Percentiles rank a stretch among this genome's conserved stretches.
Conservation (phyloP, 768 basidiomycete genomes). For the Amanita molliuscula region DNA sequence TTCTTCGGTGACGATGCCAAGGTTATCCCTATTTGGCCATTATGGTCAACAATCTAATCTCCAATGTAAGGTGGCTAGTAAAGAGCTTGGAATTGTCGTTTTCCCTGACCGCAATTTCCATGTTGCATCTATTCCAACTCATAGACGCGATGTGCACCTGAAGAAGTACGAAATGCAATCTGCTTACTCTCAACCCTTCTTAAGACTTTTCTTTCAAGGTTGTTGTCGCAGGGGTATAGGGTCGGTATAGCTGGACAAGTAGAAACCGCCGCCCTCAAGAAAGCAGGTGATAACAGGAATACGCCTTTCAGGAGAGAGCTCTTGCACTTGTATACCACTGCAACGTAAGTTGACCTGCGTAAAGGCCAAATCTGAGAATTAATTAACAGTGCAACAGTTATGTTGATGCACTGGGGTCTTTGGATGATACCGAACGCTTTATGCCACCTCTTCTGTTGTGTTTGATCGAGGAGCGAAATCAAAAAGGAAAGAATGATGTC, state of each 20-base stretch:
- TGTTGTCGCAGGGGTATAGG: conserved; percentile 70
- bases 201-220: conserved; percentile 19
- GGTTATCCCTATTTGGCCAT: conserved; percentile 22
- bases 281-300: conserved; percentile 65
- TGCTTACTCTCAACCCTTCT: neutral
- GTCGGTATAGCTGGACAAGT: conserved; percentile 78
- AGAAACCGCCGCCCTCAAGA: conserved; percentile 87
- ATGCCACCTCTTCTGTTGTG: conserved; percentile 61
- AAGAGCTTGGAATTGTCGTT: conserved; percentile 70
- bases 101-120: conserved; percentile 64
- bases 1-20: conserved; percentile 83
- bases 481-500: conserved; percentile 22
- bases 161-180: conserved; percentile 44
- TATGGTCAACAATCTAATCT: conserved; percentile 5
- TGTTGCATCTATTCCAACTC: conserved; percentile 64
- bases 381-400: conserved; percentile 37
- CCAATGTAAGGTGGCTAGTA: conserved; percentile 48
- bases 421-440: conserved; percentile 48
- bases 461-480: conserved; percentile 52
- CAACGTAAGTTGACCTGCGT: conserved; percentile 50
- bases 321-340: conserved; percentile 74
- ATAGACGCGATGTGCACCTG: conserved; percentile 58
- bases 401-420: conserved; percentile 69
- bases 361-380: neutral
- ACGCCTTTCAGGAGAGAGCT: conserved; percentile 65